Evolutionary conservation across 768 basidiomycete genomes (phyloP), one percentile per base, ranked within the genome.

Genomic region (Phaeolepiota aurea): DNA sequence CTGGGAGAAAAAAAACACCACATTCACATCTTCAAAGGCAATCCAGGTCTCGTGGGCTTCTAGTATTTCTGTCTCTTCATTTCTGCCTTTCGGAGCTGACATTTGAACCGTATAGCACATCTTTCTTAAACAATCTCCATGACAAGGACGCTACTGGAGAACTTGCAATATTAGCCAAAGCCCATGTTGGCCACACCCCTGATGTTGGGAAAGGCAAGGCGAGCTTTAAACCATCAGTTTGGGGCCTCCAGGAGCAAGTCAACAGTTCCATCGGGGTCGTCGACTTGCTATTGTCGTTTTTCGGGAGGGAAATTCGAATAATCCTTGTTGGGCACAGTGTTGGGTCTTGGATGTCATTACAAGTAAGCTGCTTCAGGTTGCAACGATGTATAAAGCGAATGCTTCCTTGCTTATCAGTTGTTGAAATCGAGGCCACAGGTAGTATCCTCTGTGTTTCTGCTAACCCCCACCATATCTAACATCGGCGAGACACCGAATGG

Each of bases 401-500:
- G n/a, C n/a, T n/a, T n/a, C n/a, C n/a, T n/a, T n/a, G n/a, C n/a
- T n/a, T n/a, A n/a, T 13, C 48, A 82, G 79, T 61, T 77, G 5
- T 48, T 82, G 40, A 77, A 79, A 57, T 57, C 57, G 12, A 62
- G 71, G 37, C 54, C 62, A 11, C 40, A 57, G 12, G 46, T 50
- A 12, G 54, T 77, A 13, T 43, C 62, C 10, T 64, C 65, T 3
- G 59, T 65, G 1, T 79, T 83, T 46, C 53, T 87, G 40, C 64
- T 92, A 5, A 86, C 82, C 57, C 87, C 87, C 0, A 77, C 85
- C 0, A 63, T 87, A 22, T 70, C 71, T 2, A 61, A 79, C 52
- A 80, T 92, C 19, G 71, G 63, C 2, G 50, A 61, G 11, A 80
- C 82, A 0, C 82, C 82, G 2, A 84, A 83, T 48, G 87, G 83